Base-by-base conservation (phyloP, 2,329 filamentous ascomycete genomes). In the Epichloe glyceriae region DNA sequence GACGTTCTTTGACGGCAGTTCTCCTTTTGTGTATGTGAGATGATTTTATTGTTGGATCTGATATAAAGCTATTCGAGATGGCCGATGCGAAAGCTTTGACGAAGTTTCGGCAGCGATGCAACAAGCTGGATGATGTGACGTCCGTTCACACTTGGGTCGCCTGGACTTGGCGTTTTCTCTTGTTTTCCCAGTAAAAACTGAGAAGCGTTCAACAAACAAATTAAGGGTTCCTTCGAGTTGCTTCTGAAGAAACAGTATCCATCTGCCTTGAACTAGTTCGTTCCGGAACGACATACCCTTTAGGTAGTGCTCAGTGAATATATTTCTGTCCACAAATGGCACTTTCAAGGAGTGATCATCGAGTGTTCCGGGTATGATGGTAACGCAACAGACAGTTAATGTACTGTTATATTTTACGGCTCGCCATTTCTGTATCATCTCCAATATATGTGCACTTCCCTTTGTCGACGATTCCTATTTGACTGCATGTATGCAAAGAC, bases 101-200 rank as follows among this genome's bases (percentile, higher is more conserved):
- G 55, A 56, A 58, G 63, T 60, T 64, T 67, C 66, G 62, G 67
- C 75, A 71, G 72, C 70, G 79, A 88, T 88, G 79, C 76, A 88
- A 88, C 84, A 88, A 88, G 74, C 74, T 73, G 72, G 69, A 50
- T 53, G 55, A 41, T 37, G 30, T 46, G 50, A 47, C 40, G 15
- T 53, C 43, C 26, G 67, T 68, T 67, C 69, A 66, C 67, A 66
- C 72, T 76, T 30, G 79, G 77, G 76, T 83, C 76, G 78, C 76
- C 73, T 76, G 72, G 73, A 74, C 71, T 79, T 80, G 80, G 76
- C 79, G 77, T 79, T 80, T 76, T 84, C 79, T 78, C 76, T 83
- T 80, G 85, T 87, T 87, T 87, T 86, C 84, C 75, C 82, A 87
- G 88, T 83, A 79, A 85, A 30, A 30, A 30, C 3, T 80, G 82